Conservation (phyloP, 257 asterid genomes). For the Solanum pinnatisectum region DNA sequence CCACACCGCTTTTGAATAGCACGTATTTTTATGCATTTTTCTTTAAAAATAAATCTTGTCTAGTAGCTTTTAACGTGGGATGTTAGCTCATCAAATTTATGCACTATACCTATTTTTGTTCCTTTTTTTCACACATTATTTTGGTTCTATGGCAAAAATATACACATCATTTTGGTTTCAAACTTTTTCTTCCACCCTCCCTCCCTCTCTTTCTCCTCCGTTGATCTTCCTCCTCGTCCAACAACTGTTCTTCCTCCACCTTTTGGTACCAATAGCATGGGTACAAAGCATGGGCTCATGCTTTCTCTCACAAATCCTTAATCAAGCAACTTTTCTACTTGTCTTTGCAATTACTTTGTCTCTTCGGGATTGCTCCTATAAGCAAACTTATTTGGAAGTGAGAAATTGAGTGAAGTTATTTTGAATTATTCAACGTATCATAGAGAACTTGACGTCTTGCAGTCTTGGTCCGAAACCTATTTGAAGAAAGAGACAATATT, state of each 20-base stretch:
- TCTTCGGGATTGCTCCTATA: not conserved
- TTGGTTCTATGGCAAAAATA: not conserved
- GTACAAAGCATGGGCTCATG: not conserved
- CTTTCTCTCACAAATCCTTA: not conserved
- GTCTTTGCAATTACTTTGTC: not conserved
- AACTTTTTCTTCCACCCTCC: not conserved
- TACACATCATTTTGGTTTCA: not conserved
- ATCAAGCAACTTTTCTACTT: not conserved
- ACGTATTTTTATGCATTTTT: too few relatives aligned
- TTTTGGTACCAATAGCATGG: not conserved
- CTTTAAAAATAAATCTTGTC: not conserved
- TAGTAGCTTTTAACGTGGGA: not conserved
- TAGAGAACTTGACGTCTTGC: not conserved
- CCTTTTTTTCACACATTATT: not conserved
- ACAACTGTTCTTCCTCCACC: not conserved
- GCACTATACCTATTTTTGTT: not conserved
- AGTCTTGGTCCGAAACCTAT: too few relatives aligned
- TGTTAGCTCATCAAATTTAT: not conserved
- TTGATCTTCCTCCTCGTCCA: not conserved
- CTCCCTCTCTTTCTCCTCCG: not conserved
- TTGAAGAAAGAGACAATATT: too few relatives aligned
- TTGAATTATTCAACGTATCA: not conserved
- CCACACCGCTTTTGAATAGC: not conserved
- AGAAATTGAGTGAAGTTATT: not conserved
- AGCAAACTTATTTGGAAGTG: not conserved